These are phyloP conservation scores for Eragrostis tef DNA, from an alignment of 202 grass and related monocot species.

Conservation along the genomic window DNA sequence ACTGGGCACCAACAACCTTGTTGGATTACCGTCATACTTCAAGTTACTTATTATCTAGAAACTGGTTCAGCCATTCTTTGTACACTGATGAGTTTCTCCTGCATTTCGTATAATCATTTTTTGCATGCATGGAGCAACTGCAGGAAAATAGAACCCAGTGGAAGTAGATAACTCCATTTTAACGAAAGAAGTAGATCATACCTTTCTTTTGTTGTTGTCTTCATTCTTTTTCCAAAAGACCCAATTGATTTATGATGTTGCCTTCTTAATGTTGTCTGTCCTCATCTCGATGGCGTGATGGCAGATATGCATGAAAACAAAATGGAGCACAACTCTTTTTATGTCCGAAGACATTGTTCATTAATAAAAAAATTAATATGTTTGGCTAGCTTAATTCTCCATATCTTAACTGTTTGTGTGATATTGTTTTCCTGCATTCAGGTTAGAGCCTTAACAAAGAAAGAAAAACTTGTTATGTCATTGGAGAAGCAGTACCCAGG, in stretches of 20 bases:
- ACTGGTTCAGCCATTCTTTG: too few relatives aligned
- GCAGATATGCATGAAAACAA: background rate
- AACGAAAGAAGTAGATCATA: background rate
- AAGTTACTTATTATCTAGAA: too few relatives aligned
- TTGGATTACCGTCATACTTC: background rate
- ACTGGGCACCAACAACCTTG: background rate
- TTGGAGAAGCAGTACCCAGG: conserved; percentile 83
- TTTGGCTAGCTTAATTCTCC: conserved; percentile 5
- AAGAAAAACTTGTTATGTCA: conserved; percentile 75
- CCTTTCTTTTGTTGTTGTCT: background rate
- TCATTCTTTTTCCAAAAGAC: background rate
- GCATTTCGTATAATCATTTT: background rate
- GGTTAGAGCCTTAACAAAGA: conserved; percentile 73
- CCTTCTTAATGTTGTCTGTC: background rate
- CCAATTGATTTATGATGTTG: background rate
- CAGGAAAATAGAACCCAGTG: conserved; percentile 18
- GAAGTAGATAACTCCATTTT: background rate
- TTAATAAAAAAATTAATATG: too few relatives aligned
- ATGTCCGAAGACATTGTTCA: background rate
- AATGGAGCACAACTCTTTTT: background rate
- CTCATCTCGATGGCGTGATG: conserved; percentile 3
- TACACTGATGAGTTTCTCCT: background rate
- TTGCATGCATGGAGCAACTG: background rate
- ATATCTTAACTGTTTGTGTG: conserved; percentile 15
- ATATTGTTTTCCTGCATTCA: conserved; percentile 41